Evolutionary conservation across 768 basidiomycete species (phyloP).

Genomic region (Boletus vinaceobasis): DNA sequence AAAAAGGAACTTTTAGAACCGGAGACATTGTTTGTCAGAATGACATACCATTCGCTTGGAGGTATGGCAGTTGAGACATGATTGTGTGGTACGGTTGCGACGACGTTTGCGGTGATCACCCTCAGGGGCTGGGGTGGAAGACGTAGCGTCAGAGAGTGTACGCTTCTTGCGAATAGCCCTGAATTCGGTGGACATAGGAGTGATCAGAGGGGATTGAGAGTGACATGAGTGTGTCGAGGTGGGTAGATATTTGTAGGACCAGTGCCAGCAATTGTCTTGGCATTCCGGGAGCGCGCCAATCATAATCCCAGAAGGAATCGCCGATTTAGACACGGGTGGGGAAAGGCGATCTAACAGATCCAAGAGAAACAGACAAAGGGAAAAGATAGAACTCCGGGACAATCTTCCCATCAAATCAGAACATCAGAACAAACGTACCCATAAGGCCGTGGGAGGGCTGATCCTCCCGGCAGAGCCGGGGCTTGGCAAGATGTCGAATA

Average conservation of each 20-base stretch:
- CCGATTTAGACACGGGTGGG: slow-evolving; percentile 7
- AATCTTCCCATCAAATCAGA: slow-evolving; percentile 17
- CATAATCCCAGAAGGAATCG: slow-evolving; percentile 7
- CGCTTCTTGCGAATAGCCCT: slow-evolving; percentile 31
- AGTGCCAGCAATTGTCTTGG: slow-evolving; percentile 20
- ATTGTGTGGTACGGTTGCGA: slow-evolving; percentile 71
- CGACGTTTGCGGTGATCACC: slow-evolving; percentile 59
- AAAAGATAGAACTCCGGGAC: slow-evolving; percentile 11
- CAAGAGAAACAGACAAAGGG: slow-evolving; percentile 11
- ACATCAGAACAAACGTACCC: slow-evolving; percentile 16
- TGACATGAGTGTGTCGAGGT: slow-evolving; percentile 1
- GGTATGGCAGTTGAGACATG: slow-evolving; percentile 70
- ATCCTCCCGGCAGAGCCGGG: not conserved
- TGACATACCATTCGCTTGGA: slow-evolving; percentile 66
- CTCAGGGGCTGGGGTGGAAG: slow-evolving; percentile 35
- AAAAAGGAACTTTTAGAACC: not conserved
- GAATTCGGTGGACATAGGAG: slow-evolving; percentile 28
- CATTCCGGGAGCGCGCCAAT: slow-evolving; percentile 7
- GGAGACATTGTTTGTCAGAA: not conserved
- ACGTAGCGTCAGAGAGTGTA: slow-evolving; percentile 18
- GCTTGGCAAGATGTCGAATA: slow-evolving; percentile 8
- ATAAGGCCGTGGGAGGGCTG: slow-evolving; percentile 23
- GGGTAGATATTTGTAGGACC: slow-evolving; percentile 28
- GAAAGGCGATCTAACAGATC: slow-evolving; percentile 14
- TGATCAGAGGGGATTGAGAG: slow-evolving; percentile 1